Base-by-base conservation (phyloP, 495 filamentous ascomycete genomes). In the Pseudomonodictys pantanalensis region DNA sequence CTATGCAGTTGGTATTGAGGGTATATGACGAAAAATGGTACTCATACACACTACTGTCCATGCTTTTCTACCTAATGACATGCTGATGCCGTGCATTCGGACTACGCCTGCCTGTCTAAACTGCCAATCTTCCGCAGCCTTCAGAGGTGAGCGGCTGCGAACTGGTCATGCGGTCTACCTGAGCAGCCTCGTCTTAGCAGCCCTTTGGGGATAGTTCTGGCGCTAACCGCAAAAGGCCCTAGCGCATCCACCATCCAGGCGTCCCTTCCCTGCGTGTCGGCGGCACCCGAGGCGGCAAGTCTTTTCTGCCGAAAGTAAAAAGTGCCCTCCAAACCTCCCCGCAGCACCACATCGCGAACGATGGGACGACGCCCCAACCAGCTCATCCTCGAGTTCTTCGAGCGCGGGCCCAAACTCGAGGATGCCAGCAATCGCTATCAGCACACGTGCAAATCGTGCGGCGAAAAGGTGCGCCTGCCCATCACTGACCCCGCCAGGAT, bases 381-480 rank as follows among this genome's bases (percentile, higher is more conserved):
- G 53, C 77, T 95, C 54, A 90, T 95, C 68, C 76, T 88, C 64
- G 84, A 90, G 76, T 90, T 86, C 76, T 95, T 93, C 73, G 85
- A 86, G 68, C 82, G 90, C 52, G 90, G 90, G 8, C 79, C 81
- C 12, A 93, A 92, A 73, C 77, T 92, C 65, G 84, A 86, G 65
- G 89, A 93, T 69, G 83, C 86, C 55, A 89, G 86, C 76, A 95
- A 95, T 71, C 83, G 90, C 42, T 95, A 95, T 66, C 84, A 88
- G 64, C 87, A 92, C 70, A 90, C 86, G 2, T 95, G 90, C 81
- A 90, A 89, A 75, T 78, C 83, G 38, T 95, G 90, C 66, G 88
- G 89, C 45, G 88, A 92, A 66, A 82, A 84, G 53, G 71, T 70
- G 25, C 47, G n/a, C 32, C 52, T 30, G 24, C 52, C 23, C n/a